phyloP scores from a whole-genome alignment of 1,284 basidiomycete species.

The Apiotrichum domesticum region DNA sequence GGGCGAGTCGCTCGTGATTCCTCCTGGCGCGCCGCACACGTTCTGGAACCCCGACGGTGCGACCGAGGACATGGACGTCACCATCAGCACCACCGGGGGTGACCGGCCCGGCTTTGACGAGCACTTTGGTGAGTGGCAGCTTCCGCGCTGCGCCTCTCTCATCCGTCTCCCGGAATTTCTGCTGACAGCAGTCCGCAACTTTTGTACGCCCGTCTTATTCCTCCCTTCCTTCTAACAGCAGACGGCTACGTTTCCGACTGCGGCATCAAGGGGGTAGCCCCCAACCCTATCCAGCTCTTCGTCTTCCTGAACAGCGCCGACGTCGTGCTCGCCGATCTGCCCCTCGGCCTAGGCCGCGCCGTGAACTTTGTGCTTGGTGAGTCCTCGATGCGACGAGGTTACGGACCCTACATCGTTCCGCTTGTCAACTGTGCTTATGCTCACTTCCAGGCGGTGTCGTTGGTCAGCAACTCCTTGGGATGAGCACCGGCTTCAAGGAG shows the following conservation, averaged over 20 bases:
- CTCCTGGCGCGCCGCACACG: constrained; percentile 35
- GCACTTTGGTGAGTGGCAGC: constrained; percentile 18
- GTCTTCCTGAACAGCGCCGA: constrained; percentile 36
- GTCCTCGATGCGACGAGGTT: background rate
- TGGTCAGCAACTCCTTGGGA: no score
- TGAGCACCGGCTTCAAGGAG: no score
- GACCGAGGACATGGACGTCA: constrained; percentile 35
- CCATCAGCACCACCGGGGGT: constrained; percentile 34
- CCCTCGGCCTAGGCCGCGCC: constrained; percentile 24
- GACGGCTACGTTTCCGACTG: constrained; percentile 27
- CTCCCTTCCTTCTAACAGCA: background rate
- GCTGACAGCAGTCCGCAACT: constrained; percentile 26
- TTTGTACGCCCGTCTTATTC: constrained; percentile 15
- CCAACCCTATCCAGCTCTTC: constrained; percentile 40
- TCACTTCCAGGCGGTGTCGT: no score
- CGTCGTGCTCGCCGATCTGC: constrained; percentile 29
- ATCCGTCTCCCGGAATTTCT: background rate
- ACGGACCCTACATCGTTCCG: no score
- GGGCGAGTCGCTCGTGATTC: constrained; percentile 33
- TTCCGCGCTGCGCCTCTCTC: no score
- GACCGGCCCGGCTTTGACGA: constrained; percentile 39
- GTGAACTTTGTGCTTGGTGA: constrained; percentile 23
- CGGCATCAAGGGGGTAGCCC: constrained; percentile 22
- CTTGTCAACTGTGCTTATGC: no score
- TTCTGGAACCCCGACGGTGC: constrained; percentile 33